Conservation (phyloP, 2,329 filamentous ascomycete genomes). For the Epichloe coenophiala region DNA sequence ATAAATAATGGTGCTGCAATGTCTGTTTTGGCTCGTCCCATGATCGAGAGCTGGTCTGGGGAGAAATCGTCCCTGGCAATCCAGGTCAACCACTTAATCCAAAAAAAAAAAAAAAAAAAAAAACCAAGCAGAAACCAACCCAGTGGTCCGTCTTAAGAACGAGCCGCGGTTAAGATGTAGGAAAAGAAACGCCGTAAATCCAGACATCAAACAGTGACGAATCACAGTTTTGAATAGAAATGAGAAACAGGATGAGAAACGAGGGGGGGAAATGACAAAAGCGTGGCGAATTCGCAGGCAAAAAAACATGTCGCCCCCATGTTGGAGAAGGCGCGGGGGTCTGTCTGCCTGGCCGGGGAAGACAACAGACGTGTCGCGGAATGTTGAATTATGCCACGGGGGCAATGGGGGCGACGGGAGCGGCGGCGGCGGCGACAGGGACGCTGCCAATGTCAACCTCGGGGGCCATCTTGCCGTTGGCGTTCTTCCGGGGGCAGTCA, state of each 20-base stretch:
- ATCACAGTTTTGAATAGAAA: conserved; percentile 16
- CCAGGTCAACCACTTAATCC: neutral
- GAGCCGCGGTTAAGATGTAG: neutral
- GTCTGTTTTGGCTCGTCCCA: neutral
- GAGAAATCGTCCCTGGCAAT: neutral
- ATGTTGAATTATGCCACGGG: conserved; percentile 22
- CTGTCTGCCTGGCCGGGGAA: neutral
- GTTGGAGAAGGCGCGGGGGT: no score
- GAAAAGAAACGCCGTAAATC: conserved; percentile 14
- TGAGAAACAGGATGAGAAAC: conserved; percentile 2
- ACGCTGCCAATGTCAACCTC: conserved; percentile 31
- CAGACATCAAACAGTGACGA: conserved; percentile 11
- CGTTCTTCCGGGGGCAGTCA: conserved; percentile 70
- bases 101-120: no score
- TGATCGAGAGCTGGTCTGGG: neutral
- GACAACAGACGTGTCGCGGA: conserved; percentile 7
- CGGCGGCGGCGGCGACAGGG: conserved; percentile 19
- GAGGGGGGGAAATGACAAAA: neutral
- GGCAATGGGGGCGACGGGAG: conserved; percentile 32
- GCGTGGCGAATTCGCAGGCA: no score
- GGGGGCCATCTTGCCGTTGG: conserved; percentile 33
- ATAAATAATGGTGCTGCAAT: neutral
- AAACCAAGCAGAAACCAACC: neutral
- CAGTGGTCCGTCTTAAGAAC: neutral
- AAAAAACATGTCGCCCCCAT: neutral